A percentile compares a stretch with the other conserved stretches of the same genome.
These are phyloP conservation scores for Martensiomyces pterosporus DNA, from an alignment of 192 early-diverging fungal genomes.

Conservation along the genomic window DNA sequence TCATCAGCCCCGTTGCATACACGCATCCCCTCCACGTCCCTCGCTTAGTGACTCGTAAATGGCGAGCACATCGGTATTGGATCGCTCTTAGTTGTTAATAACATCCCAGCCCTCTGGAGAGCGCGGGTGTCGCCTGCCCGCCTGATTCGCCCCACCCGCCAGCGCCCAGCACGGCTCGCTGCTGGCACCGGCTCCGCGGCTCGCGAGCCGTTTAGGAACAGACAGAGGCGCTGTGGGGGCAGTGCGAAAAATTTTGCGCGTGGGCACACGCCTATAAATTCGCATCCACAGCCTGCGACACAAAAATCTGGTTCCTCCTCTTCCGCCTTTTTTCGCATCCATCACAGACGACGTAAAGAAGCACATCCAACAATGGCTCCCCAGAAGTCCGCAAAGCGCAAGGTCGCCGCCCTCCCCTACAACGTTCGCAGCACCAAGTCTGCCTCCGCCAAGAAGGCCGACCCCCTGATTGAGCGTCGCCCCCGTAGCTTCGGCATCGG, in stretches of 20 bases:
- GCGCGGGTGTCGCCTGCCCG: too few relatives aligned
- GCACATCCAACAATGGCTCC: constrained; percentile 46
- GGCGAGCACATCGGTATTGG: too few relatives aligned
- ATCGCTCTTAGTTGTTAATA: too few relatives aligned
- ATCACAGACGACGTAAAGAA: constrained; percentile 10
- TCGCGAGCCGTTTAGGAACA: too few relatives aligned
- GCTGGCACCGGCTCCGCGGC: too few relatives aligned
- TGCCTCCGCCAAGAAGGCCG: constrained; percentile 59
- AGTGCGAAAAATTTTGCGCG: neutral
- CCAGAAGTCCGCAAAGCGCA: constrained; percentile 69
- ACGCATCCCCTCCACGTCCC: too few relatives aligned
- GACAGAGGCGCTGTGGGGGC: too few relatives aligned
- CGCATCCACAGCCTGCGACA: neutral
- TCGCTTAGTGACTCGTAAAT: too few relatives aligned
- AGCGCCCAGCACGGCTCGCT: too few relatives aligned
- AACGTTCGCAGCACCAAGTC: constrained; percentile 67
- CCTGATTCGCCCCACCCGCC: too few relatives aligned
- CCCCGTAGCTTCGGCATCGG: constrained; percentile 95
- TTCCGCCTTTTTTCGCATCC: constrained; percentile 34
- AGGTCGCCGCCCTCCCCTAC: constrained; percentile 89
- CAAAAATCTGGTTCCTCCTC: constrained; percentile 9
- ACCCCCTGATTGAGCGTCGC: constrained; percentile 93
- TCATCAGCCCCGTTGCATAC: too few relatives aligned
- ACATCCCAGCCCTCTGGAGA: too few relatives aligned
- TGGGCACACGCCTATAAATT: neutral